Conservation (phyloP, 495 filamentous ascomycete species). For the Penicillium soppii region DNA sequence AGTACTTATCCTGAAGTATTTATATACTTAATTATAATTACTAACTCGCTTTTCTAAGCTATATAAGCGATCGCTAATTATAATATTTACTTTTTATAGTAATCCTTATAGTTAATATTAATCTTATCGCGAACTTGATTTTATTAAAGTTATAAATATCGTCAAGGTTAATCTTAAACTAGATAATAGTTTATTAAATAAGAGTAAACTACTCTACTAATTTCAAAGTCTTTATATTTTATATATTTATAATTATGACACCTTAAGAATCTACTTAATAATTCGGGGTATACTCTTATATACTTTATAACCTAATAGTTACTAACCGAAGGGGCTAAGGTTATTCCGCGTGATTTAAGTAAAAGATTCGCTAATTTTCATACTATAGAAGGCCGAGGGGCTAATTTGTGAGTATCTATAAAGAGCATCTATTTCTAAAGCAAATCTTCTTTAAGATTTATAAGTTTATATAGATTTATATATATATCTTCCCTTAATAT, state of each 20-base stretch:
- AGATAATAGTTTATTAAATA: background rate
- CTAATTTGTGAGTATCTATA: background rate
- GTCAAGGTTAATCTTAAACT: background rate
- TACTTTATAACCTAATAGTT: background rate
- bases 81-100: conserved; percentile 1
- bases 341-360: background rate
- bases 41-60: conserved; percentile 43
- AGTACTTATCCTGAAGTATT: conserved; percentile 21
- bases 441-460: background rate
- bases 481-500: no score
- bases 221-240: background rate
- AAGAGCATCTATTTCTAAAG: background rate
- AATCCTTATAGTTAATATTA: background rate
- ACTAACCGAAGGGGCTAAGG: background rate
- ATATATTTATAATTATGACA: background rate
- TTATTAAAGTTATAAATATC: background rate
- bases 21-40: conserved; percentile 36
- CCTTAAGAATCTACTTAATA: background rate
- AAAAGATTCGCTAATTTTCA: background rate
- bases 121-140: background rate
- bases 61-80: no score
- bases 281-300: background rate
- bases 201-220: no score
- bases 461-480: background rate
- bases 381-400: background rate